Evolutionary conservation across 2,329 filamentous ascomycete species (phyloP).

Genomic region (Aspergillus novoparasiticus): DNA sequence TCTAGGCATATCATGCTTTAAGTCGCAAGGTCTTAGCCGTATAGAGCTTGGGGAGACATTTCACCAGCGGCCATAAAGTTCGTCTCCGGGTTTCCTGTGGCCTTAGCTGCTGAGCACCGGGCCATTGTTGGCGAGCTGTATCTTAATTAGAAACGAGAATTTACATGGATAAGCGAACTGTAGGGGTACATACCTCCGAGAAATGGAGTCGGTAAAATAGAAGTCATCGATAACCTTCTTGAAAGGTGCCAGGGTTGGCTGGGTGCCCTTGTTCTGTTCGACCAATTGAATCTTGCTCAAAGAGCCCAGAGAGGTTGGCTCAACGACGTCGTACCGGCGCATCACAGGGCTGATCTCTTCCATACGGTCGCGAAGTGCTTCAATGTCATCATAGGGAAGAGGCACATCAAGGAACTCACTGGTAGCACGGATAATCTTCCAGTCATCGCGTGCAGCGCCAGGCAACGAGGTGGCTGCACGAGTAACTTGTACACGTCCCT

Average conservation of each 20-base stretch:
- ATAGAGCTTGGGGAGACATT: constrained; percentile 44
- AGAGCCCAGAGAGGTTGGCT: constrained; percentile 71
- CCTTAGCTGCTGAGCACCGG: constrained; percentile 91
- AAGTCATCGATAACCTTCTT: constrained; percentile 92
- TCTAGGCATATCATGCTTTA: constrained; percentile 14
- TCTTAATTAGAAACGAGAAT: constrained; percentile 17
- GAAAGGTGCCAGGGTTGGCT: constrained; percentile 71
- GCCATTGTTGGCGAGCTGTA: constrained; percentile 95
- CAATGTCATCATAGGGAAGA: constrained; percentile 90
- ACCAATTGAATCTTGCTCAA: constrained; percentile 93
- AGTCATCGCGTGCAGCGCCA: constrained; percentile 90
- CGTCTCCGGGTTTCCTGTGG: constrained; percentile 73
- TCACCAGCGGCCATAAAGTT: constrained; percentile 76
- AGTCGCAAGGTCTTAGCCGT: constrained; percentile 33
- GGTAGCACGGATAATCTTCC: constrained; percentile 95
- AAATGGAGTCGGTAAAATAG: constrained; percentile 97
- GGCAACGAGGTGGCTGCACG: constrained; percentile 85
- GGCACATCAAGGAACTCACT: constrained; percentile 88
- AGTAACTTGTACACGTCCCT: constrained; percentile 92
- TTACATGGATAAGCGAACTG: background rate
- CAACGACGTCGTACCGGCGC: constrained; percentile 85
- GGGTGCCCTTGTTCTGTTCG: constrained; percentile 90
- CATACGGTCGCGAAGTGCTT: constrained; percentile 88
- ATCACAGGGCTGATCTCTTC: constrained; percentile 90
- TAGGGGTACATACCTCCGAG: constrained; percentile 72